Evolutionary conservation across 192 early-diverging fungal species (phyloP), one percentile per base, ranked within the genome.

Genomic region (Backusella morwellensis): DNA sequence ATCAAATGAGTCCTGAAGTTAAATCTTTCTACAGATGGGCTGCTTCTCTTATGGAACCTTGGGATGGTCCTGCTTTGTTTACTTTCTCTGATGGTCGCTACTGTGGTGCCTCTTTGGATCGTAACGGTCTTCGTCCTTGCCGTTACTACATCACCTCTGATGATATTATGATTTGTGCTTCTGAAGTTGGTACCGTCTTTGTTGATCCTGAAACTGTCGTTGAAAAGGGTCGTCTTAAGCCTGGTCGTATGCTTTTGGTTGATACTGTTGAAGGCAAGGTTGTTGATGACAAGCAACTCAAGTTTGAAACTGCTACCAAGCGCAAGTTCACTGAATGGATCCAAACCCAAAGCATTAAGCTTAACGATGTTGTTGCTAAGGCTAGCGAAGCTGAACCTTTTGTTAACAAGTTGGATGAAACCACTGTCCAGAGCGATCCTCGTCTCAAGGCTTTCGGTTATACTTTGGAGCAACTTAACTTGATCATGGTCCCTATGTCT

Each of bases 11-110:
- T 70, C 88, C 92, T 14, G 93, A 93, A 52, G 96, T 96, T 87
- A 89, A 92, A 50, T 93, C 95, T 19, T 99, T 97, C 85, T 98
- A 99, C 85, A 92, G 96, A 83, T 99, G 98, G 98, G 96, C 96
- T 67, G 94, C 97, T 36, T 95, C 92, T 84, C 83, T 99, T 50
- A 98, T 98, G 97, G 98, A 99, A 84, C 94, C 97, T 17, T 99
- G 96, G 92, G 98, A 99, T 82, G 98, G 98, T 26, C 98, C 98
- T 19, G 97, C 98, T 14, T 86, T 99, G 72, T 95, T 99, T 81
- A 98, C 98, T 19, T 99, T 99, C 82, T 94, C 93, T 35, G 98
- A 99, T 83, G 98, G 98, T 40, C 92, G 97, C 68, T 98, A 93
- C 87, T 95, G 95, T 80, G 98, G 98, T 78, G 98, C 98, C n/a